phyloP scores from a whole-genome alignment of 2,329 filamentous ascomycete genomes.

The Trichoderma sp. region DNA sequence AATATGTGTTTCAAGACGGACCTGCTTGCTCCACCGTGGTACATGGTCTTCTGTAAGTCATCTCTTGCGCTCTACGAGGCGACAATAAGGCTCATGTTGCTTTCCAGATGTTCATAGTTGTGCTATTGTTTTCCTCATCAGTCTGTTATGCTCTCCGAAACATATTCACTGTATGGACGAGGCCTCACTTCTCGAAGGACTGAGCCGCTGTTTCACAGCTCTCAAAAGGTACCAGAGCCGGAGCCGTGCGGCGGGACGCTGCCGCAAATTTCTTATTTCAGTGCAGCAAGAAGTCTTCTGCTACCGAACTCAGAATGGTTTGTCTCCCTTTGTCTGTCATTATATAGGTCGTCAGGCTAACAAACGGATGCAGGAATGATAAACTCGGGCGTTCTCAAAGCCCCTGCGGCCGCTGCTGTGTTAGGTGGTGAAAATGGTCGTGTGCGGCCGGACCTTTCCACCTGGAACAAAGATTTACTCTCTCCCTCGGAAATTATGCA shows the following conservation, averaged over 20 bases:
- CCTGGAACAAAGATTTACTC: background rate
- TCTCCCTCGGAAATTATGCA: background rate
- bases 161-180: background rate
- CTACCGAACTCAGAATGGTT: background rate
- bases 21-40: background rate
- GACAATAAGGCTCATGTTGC: background rate
- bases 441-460: background rate
- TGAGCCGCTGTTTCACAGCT: background rate
- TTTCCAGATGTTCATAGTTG: background rate
- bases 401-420: background rate
- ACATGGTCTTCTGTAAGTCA: background rate
- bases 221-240: background rate
- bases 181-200: background rate
- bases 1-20: background rate
- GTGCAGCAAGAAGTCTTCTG: background rate
- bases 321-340: background rate
- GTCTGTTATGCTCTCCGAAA: background rate
- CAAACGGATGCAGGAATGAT: background rate
- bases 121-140: background rate
- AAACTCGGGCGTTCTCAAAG: background rate
- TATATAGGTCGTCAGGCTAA: background rate
- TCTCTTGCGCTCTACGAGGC: background rate
- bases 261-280: slow-evolving; percentile 5
- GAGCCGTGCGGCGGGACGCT: slow-evolving; percentile 1
- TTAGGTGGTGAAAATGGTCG: background rate